Evolutionary conservation across 177 flowering plant genomes (phyloP).

Genomic region (Vitis hybrid): DNA sequence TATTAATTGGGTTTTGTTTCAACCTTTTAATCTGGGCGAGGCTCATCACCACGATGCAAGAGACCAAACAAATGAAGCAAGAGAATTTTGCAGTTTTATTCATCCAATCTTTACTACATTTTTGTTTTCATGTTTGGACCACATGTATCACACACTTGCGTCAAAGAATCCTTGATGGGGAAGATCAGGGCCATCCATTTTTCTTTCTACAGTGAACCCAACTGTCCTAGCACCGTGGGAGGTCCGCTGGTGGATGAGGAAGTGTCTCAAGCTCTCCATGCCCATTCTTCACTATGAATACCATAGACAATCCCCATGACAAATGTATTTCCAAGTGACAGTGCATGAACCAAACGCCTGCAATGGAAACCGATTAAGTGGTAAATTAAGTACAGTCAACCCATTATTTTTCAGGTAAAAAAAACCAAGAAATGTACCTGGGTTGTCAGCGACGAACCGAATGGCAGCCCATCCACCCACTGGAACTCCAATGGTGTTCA

Average conservation of each 20-base stretch:
- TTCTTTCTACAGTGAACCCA: background rate
- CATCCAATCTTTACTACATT: slow-evolving; percentile 9
- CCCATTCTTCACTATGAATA: slow-evolving; percentile 66
- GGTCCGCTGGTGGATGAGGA: slow-evolving; percentile 67
- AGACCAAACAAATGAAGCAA: slow-evolving; percentile 1
- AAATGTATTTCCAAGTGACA: slow-evolving; percentile 71
- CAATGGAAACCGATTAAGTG: background rate
- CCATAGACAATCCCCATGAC: slow-evolving; percentile 61
- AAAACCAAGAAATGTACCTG: slow-evolving; percentile 40
- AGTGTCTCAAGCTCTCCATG: slow-evolving; percentile 45
- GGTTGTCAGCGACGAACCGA: slow-evolving; percentile 71
- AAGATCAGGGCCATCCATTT: slow-evolving; percentile 1
- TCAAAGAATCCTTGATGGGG: slow-evolving; percentile 23
- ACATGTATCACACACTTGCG: slow-evolving; percentile 21
- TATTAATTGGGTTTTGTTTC: too few species aligned
- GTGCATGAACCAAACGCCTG: slow-evolving; percentile 86
- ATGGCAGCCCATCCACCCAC: slow-evolving; percentile 83
- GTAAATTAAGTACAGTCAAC: background rate
- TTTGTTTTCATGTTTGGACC: slow-evolving; percentile 8
- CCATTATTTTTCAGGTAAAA: background rate
- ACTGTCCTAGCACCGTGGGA: slow-evolving; percentile 50
- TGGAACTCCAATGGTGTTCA: slow-evolving; percentile 78
- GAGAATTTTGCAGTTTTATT: slow-evolving; percentile 7
- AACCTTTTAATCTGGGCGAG: too few species aligned
- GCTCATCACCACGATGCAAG: background rate